Evolutionary conservation across 2,329 filamentous ascomycete species (phyloP).

Genomic region (Fusarium redolens): DNA sequence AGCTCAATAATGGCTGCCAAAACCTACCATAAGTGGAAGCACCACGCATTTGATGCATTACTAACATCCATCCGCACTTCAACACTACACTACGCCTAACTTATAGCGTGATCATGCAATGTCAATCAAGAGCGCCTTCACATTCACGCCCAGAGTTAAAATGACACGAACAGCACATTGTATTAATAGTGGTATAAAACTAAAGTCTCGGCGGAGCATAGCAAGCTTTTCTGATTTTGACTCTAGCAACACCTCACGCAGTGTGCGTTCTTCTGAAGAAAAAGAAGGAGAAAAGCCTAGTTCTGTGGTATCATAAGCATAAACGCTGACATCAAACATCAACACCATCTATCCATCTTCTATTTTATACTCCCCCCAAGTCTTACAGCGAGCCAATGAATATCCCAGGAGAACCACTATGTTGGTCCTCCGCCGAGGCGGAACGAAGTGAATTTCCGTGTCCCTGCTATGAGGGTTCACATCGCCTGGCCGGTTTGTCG

Average conservation of each 20-base stretch:
- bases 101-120: background rate
- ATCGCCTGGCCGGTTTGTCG: slow-evolving; percentile 25
- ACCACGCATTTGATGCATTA: background rate
- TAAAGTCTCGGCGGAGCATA: slow-evolving; percentile 40
- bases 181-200: slow-evolving; percentile 38
- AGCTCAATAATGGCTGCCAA: background rate
- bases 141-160: background rate
- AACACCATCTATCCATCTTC: slow-evolving; percentile 34
- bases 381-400: slow-evolving; percentile 32
- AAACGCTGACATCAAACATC: slow-evolving; percentile 42
- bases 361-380: background rate
- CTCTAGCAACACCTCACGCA: slow-evolving; percentile 29
- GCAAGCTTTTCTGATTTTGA: slow-evolving; percentile 37
- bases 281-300: slow-evolving; percentile 36
- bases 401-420: slow-evolving; percentile 18
- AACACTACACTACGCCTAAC: background rate
- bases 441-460: slow-evolving; percentile 28
- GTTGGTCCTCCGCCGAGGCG: slow-evolving; percentile 30
- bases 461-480: slow-evolving; percentile 4
- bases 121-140: background rate
- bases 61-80: background rate
- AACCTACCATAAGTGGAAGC: background rate
- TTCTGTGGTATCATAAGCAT: slow-evolving; percentile 42
- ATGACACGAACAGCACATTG: slow-evolving; percentile 24
- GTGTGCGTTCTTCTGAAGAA: slow-evolving; percentile 25